Conservation (phyloP, 2,329 filamentous ascomycete species). For the Cytospora schulzeri region DNA sequence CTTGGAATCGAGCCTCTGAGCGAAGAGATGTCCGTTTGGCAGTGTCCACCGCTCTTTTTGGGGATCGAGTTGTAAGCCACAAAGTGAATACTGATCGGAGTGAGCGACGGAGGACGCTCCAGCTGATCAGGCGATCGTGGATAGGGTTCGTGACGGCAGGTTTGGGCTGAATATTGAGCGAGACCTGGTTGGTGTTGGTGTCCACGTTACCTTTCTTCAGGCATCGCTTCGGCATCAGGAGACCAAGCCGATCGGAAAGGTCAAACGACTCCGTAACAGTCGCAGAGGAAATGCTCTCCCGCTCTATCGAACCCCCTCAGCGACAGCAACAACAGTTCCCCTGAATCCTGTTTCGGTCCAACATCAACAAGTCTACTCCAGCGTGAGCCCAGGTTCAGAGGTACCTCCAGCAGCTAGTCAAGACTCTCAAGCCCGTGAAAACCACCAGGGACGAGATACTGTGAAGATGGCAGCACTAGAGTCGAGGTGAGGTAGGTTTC, state of each 20-base stretch:
- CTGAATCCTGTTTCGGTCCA: constrained; percentile 10
- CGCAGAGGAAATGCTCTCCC: constrained; percentile 13
- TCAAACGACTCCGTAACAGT: constrained; percentile 32
- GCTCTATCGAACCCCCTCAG: constrained; percentile 19
- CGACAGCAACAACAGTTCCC: constrained; percentile 9
- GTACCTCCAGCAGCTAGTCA: constrained; percentile 19
- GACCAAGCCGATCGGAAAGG: constrained; percentile 26
- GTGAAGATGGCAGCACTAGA: constrained; percentile 28
- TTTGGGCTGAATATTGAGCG: constrained; percentile 20
- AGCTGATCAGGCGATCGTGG: constrained; percentile 24
- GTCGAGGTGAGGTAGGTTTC: constrained; percentile 44
- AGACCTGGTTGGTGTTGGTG: constrained; percentile 20
- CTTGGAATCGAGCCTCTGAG: constrained; percentile 51
- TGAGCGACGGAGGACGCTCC: constrained; percentile 26
- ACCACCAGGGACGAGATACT: constrained; percentile 11
- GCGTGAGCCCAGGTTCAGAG: not conserved
- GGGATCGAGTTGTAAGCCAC: constrained; percentile 44
- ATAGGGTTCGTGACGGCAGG: constrained; percentile 23
- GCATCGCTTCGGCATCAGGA: constrained; percentile 28
- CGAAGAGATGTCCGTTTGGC: constrained; percentile 49
- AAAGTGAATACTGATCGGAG: constrained; percentile 44
- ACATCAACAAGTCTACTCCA: constrained; percentile 15
- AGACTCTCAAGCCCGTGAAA: not conserved
- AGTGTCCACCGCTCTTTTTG: constrained; percentile 51
- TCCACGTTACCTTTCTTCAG: constrained; percentile 29